Conservation (phyloP, 179 eudicot genomes). For the Patellifolia procumbens region DNA sequence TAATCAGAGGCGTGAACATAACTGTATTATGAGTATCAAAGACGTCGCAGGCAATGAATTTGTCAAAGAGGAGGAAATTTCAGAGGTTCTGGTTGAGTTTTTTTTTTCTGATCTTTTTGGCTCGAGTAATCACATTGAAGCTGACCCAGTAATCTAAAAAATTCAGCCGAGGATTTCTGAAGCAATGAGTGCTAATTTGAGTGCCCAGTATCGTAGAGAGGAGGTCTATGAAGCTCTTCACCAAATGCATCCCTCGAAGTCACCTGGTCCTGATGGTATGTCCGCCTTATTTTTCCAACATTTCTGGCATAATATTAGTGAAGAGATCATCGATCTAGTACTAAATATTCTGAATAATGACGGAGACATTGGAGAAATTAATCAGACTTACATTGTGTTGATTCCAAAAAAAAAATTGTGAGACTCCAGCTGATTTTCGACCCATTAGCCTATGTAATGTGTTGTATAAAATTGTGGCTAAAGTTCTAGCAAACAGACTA, state of each 20-base stretch:
- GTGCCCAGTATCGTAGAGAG: not conserved
- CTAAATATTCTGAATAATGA: not conserved
- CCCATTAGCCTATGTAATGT: not conserved
- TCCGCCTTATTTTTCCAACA: not conserved
- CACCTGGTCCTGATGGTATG: not conserved
- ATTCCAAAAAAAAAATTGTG: not conserved
- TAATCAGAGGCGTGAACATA: no score
- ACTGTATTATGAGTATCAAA: no score
- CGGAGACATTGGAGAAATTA: not conserved
- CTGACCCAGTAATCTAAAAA: no score
- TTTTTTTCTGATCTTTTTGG: no score
- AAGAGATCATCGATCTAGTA: not conserved
- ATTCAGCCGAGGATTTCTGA: rapidly evolving
- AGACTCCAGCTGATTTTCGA: not conserved
- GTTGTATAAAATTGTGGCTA: not conserved
- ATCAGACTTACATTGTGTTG: not conserved
- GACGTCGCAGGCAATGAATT: no score
- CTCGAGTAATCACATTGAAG: no score
- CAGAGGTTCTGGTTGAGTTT: no score
- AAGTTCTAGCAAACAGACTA: no score
- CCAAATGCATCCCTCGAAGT: not conserved
- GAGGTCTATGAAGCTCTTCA: not conserved
- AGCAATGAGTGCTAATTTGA: not conserved
- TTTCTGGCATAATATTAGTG: no score
- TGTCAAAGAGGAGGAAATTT: no score